Evolutionary conservation across 345 rosid genomes (phyloP), one percentile per base, ranked within the genome.

Genomic region (Zanthoxylum bungeanum): DNA sequence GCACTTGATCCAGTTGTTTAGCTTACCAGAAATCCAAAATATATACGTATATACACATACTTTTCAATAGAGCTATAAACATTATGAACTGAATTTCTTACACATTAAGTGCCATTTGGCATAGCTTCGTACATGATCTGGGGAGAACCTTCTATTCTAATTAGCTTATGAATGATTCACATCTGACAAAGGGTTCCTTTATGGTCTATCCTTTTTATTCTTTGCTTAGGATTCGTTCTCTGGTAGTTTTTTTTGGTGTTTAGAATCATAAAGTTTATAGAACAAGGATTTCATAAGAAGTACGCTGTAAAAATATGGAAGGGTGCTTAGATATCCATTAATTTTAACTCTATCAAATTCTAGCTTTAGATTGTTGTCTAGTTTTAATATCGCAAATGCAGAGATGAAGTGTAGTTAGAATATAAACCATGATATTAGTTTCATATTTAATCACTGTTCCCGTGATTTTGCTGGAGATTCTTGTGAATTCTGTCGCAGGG

Each of bases 91-190:
- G 33, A 25, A 25, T 58, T 42, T 11, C 51, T 39, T 12, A 25
- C 22, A 24, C 25, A 7, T 12, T 6, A 42, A 31, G 40, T 17
- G 27, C 53, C 49, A 27, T 17, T 50, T 31, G 39, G 28, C 56
- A 19, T 66, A 33, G n/a, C 28, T n/a, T 12, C 47, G 50, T 66
- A 66, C 14, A n/a, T 7, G 40, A 22, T 51, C 4, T 50, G 24
- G 8, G 70, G 59, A 11, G 37, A 61, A 0, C n/a, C 17, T 5
- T 33, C n/a, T 49, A 27, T 16, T 21, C 51, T 51, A 33, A 17
- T 33, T 49, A 36, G 70, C 57, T 52, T 24, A 9, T 52, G 47
- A 46, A 67, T 52, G 44, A n/a, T 66, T 50, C 50, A 12, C 46
- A 31, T 21, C 16, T 5, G 56, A 11, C 31, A 27, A 11, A 1